These are phyloP conservation scores for Phytophthora capsici DNA, from an alignment of 352 stramenopile genomes.

Conservation along the genomic window DNA sequence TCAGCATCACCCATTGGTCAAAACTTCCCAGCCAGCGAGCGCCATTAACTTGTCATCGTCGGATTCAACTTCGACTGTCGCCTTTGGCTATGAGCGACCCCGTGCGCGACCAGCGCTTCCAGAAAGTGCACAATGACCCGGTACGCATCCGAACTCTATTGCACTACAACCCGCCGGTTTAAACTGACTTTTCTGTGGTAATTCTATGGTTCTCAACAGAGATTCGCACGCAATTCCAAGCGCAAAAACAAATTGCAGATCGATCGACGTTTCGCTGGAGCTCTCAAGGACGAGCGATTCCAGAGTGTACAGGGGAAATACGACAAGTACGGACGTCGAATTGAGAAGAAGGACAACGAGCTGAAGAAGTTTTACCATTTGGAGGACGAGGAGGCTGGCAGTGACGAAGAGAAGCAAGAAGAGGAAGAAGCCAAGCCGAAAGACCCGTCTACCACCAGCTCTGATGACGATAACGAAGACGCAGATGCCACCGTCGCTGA, in stretches of 20 bases:
- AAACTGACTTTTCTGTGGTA: neutral
- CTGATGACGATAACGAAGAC: conserved; percentile 42
- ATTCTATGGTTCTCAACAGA: conserved; percentile 27
- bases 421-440: conserved; percentile 40
- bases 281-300: conserved; percentile 82
- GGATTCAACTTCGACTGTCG: conserved; percentile 11
- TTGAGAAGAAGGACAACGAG: conserved; percentile 80
- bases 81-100: conserved; percentile 40
- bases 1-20: conserved; percentile 7
- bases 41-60: conserved; percentile 1
- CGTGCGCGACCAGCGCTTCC: conserved; percentile 80
- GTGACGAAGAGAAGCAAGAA: conserved; percentile 34
- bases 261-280: conserved; percentile 74
- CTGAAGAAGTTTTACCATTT: conserved; percentile 85
- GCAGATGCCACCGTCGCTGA: conserved; percentile 36
- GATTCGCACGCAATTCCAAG: conserved; percentile 80
- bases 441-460: conserved; percentile 34
- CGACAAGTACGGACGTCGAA: conserved; percentile 88
- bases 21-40: conserved; percentile 23
- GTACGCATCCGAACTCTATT: conserved; percentile 30
- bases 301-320: conserved; percentile 86
- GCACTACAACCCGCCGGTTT: neutral
- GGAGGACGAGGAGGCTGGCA: conserved; percentile 48
- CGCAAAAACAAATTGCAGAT: conserved; percentile 88
- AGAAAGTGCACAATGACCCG: conserved; percentile 89